These are phyloP conservation scores for Diaporthe australafricana DNA, from an alignment of 2,329 filamentous ascomycete genomes.

Conservation along the genomic window DNA sequence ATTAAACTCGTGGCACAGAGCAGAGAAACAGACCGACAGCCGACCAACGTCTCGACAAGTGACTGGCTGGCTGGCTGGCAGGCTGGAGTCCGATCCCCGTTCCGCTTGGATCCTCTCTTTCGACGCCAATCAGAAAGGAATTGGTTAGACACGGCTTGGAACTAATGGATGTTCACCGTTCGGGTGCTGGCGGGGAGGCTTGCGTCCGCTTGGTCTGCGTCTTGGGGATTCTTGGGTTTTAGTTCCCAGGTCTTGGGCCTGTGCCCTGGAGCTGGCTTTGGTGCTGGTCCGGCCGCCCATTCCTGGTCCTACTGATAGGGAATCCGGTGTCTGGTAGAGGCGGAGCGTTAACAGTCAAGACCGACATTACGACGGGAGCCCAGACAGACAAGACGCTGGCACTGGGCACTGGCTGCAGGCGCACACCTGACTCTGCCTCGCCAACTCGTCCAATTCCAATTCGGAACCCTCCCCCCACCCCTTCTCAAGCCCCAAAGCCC, in stretches of 20 bases:
- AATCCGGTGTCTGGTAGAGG: not conserved
- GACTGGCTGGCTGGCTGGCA: not conserved
- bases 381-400: constrained; percentile 12
- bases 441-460: not conserved
- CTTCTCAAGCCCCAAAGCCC: constrained; percentile 2
- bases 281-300: not conserved
- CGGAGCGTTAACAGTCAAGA: not conserved
- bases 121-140: not conserved
- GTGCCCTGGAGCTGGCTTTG: not conserved
- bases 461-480: not conserved
- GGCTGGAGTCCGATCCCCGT: not conserved
- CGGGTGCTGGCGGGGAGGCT: constrained; percentile 14
- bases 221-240: constrained; percentile 2
- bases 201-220: constrained; percentile 9
- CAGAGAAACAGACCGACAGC: not conserved
- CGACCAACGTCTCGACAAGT: too few species aligned
- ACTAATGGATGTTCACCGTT: not conserved
- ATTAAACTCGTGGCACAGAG: not conserved
- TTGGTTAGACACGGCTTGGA: constrained; percentile 9
- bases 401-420: not conserved
- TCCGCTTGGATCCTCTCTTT: not conserved
- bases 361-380: not conserved
- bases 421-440: not conserved
- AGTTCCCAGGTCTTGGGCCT: not conserved
- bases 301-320: not conserved